Percentiles rank a stretch among this genome's conserved stretches.
phyloP scores from a whole-genome alignment of 768 basidiomycete species.

The Leccinum uliginosum region DNA sequence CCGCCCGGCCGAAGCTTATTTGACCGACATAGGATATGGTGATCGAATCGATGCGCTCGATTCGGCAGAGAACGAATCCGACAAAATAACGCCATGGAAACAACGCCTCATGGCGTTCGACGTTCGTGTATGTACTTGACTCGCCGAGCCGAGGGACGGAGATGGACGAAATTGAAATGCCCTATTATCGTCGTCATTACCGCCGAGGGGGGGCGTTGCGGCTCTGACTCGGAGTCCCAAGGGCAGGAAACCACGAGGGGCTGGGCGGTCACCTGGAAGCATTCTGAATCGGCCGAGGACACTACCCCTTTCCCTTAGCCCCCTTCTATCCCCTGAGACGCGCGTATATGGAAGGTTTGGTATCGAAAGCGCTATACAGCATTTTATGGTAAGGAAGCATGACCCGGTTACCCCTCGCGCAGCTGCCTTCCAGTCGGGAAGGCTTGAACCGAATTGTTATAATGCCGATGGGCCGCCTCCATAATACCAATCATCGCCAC shows the following conservation, averaged over 20 bases:
- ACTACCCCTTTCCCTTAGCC: not conserved
- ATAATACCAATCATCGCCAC: not conserved
- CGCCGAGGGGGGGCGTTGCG: conserved; percentile 3
- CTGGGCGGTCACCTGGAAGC: not conserved
- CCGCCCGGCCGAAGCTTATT: not conserved
- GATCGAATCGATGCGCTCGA: not conserved
- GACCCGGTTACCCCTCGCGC: conserved; percentile 3
- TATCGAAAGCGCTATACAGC: conserved; percentile 18
- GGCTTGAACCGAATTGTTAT: not conserved
- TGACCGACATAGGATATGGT: conserved; percentile 1
- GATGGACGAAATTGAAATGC: conserved; percentile 7
- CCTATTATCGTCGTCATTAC: conserved; percentile 1
- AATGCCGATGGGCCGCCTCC: not conserved
- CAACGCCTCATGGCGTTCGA: conserved; percentile 1
- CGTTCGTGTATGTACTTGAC: not conserved
- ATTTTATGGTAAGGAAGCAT: not conserved
- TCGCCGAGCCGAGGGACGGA: conserved; percentile 6
- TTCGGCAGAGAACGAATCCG: not conserved
- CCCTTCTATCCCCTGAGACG: conserved; percentile 7
- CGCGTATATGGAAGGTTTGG: conserved; percentile 25
- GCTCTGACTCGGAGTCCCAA: conserved; percentile 1
- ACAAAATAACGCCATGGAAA: not conserved
- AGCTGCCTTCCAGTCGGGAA: not conserved
- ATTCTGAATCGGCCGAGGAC: not conserved
- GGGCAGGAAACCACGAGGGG: conserved; percentile 26